Conservation (phyloP, 371 early-diverging fungal species). For the Hamiltosporidium tvaerminnensis region DNA sequence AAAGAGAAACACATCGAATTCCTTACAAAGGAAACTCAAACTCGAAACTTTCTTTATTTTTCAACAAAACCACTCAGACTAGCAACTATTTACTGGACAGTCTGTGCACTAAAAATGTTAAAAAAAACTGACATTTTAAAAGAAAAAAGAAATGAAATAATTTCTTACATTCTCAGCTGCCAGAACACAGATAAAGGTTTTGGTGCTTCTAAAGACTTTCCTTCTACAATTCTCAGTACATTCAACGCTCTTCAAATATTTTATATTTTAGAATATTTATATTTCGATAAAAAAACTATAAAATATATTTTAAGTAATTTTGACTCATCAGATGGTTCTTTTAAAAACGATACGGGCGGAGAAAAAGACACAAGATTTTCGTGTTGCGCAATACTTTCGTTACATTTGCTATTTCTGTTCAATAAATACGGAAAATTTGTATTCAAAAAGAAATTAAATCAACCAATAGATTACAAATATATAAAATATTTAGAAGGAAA, state of each 20-base stretch:
- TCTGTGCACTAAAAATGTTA: constrained; percentile 10
- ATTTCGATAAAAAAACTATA: constrained; percentile 58
- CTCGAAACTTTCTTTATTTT: constrained; percentile 20
- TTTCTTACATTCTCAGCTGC: background rate
- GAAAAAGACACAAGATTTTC: constrained; percentile 81
- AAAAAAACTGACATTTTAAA: background rate
- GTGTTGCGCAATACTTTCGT: constrained; percentile 63
- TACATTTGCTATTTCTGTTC: constrained; percentile 58
- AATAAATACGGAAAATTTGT: constrained; percentile 51
- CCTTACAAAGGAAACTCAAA: no score
- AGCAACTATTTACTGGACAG: constrained; percentile 39
- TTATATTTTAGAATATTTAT: constrained; percentile 63
- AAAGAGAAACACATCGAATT: no score
- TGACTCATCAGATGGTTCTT: constrained; percentile 58
- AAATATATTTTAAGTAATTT: constrained; percentile 56
- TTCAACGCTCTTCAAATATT: constrained; percentile 78
- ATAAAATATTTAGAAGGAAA: constrained; percentile 35
- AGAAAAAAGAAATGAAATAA: background rate
- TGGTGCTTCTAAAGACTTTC: constrained; percentile 68
- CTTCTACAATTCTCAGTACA: constrained; percentile 74
- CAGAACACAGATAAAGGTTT: constrained; percentile 60
- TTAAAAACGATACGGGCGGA: constrained; percentile 74
- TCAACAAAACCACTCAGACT: constrained; percentile 32
- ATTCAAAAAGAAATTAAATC: constrained; percentile 1
- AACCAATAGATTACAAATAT: background rate